Percentiles rank a stretch among this genome's conserved stretches.
These are phyloP conservation scores for Colletotrichum sp. DNA, from an alignment of 2,329 filamentous ascomycete genomes.

Conservation along the genomic window DNA sequence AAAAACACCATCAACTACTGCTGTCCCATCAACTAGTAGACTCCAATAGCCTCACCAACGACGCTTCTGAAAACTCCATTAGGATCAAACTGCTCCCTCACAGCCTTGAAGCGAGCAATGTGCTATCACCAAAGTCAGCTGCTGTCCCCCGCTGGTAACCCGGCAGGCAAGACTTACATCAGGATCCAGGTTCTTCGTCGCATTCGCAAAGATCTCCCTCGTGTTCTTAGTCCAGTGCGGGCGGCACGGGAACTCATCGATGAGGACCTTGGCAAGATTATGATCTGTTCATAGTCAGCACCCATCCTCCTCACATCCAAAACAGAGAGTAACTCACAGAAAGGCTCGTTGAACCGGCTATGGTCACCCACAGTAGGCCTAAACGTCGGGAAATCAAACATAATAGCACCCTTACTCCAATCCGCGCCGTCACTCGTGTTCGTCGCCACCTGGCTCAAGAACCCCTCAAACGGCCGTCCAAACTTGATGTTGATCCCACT, in stretches of 20 bases:
- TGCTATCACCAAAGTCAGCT: constrained; percentile 28
- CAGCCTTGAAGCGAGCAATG: constrained; percentile 50
- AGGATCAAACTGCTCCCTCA: constrained; percentile 52
- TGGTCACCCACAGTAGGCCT: constrained; percentile 49
- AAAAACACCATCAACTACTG: not conserved
- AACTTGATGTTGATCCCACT: constrained; percentile 60
- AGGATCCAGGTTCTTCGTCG: constrained; percentile 52
- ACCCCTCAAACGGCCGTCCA: constrained; percentile 51
- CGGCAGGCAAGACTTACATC: constrained; percentile 30
- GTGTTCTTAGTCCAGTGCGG: constrained; percentile 62
- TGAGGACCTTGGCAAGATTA: constrained; percentile 48
- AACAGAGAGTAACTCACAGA: constrained; percentile 40
- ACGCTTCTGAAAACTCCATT: constrained; percentile 51
- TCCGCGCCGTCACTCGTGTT: constrained; percentile 52
- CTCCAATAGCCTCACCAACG: constrained; percentile 52
- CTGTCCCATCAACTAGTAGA: constrained; percentile 32
- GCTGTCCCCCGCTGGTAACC: accelerated
- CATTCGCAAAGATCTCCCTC: constrained; percentile 47
- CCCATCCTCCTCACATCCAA: not conserved
- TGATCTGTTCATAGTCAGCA: constrained; percentile 35
- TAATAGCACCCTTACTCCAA: constrained; percentile 55
- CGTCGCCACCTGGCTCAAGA: constrained; percentile 54
- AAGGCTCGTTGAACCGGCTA: constrained; percentile 53
- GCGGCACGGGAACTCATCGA: constrained; percentile 54
- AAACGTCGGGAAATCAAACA: constrained; percentile 59